These are phyloP conservation scores for Penicillium concentricum DNA, from an alignment of 2,329 filamentous ascomycete genomes.

Conservation along the genomic window DNA sequence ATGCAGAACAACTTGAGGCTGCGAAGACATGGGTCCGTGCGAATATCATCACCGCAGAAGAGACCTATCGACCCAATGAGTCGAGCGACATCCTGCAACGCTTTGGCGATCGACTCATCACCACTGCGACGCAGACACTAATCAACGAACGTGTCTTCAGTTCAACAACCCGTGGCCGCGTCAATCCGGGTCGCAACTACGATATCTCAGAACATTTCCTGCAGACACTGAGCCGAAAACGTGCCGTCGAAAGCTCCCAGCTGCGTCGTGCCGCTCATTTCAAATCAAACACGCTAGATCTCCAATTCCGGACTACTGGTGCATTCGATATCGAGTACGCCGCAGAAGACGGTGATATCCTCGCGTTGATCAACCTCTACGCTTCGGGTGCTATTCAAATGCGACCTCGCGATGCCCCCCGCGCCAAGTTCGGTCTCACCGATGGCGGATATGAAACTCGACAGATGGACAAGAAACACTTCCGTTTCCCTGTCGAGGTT, in stretches of 20 bases:
- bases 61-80: slow-evolving; percentile 40
- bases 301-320: slow-evolving; percentile 32
- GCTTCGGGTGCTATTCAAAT: slow-evolving; percentile 37
- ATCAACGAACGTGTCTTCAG: slow-evolving; percentile 42
- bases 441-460: slow-evolving; percentile 49
- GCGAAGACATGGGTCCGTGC: slow-evolving; percentile 51
- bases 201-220: slow-evolving; percentile 46
- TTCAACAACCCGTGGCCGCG: slow-evolving; percentile 39
- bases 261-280: slow-evolving; percentile 43
- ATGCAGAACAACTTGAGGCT: slow-evolving; percentile 32
- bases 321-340: slow-evolving; percentile 35
- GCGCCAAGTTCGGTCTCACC: slow-evolving; percentile 47
- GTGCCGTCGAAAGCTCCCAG: slow-evolving; percentile 41
- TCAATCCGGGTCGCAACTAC: slow-evolving; percentile 44
- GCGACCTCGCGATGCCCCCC: slow-evolving; percentile 40
- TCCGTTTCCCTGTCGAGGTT: slow-evolving; percentile 46
- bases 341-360: slow-evolving; percentile 45
- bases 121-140: slow-evolving; percentile 42
- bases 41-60: slow-evolving; percentile 46
- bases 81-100: slow-evolving; percentile 35
- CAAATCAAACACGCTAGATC: slow-evolving; percentile 45
- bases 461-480: slow-evolving; percentile 44
- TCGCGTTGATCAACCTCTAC: slow-evolving; percentile 45
- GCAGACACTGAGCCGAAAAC: slow-evolving; percentile 39
- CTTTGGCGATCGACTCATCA: slow-evolving; percentile 37